Evolutionary conservation across 768 basidiomycete species (phyloP), one percentile per base, ranked within the genome.

Genomic region (Cystobasidium ongulense): DNA sequence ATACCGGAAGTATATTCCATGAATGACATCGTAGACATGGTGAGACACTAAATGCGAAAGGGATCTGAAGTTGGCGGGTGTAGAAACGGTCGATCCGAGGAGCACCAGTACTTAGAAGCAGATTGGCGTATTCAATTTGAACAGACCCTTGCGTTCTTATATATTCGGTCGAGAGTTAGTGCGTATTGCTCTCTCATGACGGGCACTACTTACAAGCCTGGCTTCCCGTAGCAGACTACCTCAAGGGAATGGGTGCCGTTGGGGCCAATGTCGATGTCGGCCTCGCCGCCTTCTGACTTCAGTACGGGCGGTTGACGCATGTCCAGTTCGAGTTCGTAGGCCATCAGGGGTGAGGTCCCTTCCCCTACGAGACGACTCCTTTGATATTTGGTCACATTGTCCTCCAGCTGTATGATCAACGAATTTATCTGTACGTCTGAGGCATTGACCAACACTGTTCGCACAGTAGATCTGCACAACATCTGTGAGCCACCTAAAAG

Each of bases 21-120:
- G 85, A 84, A 75, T 88, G 85, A 77, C 90, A 91, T 80, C 95
- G 91, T 33, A 98, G 86, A 84, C 94, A 94, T 77, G 91, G 90
- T 80, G 97, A 96, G 15, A 98, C 96, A 1, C 94, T 95, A 73
- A 96, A 90, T 78, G 90, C 85, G 75, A 98, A 85, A 3, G 94
- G 92, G 79, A 92, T 92, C 35, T 88, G 86, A 65, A 97, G 81
- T 78, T 91, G 92, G 29, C 96, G 89, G 31, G 91, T 88, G 79
- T 93, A 86, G 81, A 98, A 95, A 50, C 87, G 81, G 62, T 77
- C 75, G 74, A 76, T 76, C 78, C 76, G 78, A 80, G 67, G 39
- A 81, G 65, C 8, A 21, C 74, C 75, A 46, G 72, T 67, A 33
- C 73, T 41, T n/a, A 50, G 80, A 46, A 86, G 86, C 67, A 88